Evolutionary conservation across 1,284 basidiomycete species (phyloP).

Genomic region (Rhodotorula sp.): DNA sequence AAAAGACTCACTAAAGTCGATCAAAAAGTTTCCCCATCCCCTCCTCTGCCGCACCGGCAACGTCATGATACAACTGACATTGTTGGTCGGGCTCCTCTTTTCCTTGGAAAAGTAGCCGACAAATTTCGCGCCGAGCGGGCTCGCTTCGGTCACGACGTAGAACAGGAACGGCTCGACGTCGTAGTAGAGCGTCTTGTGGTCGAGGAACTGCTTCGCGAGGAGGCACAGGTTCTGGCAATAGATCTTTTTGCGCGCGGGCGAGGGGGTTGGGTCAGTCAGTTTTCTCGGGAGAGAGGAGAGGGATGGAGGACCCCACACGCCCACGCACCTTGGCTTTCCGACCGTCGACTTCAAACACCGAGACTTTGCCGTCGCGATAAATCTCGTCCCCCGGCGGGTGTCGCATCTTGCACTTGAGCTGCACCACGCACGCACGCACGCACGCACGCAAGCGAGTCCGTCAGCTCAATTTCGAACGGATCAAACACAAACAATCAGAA

Average conservation of each 20-base stretch:
- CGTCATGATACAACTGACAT: slow-evolving; percentile 99
- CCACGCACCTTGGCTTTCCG: slow-evolving; percentile 82
- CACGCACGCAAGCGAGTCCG: no score
- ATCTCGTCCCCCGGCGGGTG: slow-evolving; percentile 99
- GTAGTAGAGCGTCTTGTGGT: slow-evolving; percentile 99
- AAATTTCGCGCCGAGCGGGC: slow-evolving; percentile 87
- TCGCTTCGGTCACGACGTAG: slow-evolving; percentile 89
- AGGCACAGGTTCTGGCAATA: slow-evolving; percentile 99
- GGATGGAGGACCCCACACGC: neutral
- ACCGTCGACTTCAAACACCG: slow-evolving; percentile 97
- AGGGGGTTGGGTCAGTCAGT: no score
- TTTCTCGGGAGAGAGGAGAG: no score
- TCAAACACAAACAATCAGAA: no score
- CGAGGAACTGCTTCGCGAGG: slow-evolving; percentile 98
- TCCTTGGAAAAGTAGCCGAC: slow-evolving; percentile 99
- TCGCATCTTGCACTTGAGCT: slow-evolving; percentile 92
- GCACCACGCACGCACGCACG: slow-evolving; percentile 1
- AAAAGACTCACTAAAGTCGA: slow-evolving; percentile 85
- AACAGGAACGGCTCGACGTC: slow-evolving; percentile 99
- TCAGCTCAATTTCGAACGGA: no score
- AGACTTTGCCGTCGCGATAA: slow-evolving; percentile 82
- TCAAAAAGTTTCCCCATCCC: slow-evolving; percentile 91
- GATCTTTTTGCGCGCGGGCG: slow-evolving; percentile 60
- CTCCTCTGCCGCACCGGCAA: slow-evolving; percentile 89
- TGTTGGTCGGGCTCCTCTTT: slow-evolving; percentile 93